Conservation (phyloP, 108 stramenopile genomes). For the Cyclotella sp. region DNA sequence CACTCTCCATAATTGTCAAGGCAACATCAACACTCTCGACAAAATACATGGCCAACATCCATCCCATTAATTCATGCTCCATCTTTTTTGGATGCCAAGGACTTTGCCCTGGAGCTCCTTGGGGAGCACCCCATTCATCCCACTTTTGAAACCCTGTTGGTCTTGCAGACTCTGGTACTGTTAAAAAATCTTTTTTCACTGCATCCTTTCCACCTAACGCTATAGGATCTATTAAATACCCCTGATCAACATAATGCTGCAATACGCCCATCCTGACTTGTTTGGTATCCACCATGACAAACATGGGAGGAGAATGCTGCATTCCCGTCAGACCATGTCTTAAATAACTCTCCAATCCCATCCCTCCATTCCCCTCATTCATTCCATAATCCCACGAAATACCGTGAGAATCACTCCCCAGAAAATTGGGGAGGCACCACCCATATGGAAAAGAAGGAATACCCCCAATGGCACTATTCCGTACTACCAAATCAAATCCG, state of each 20-base stretch:
- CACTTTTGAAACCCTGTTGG: slow-evolving; percentile 80
- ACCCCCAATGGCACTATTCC: slow-evolving; percentile 88
- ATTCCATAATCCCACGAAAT: slow-evolving; percentile 88
- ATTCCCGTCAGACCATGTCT: slow-evolving; percentile 60
- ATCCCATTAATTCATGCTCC: slow-evolving; percentile 85
- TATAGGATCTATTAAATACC: slow-evolving; percentile 66
- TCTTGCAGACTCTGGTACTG: slow-evolving; percentile 37
- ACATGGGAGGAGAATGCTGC: slow-evolving; percentile 62
- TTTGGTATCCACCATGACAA: slow-evolving; percentile 77
- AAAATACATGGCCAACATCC: slow-evolving; percentile 84
- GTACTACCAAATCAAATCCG: slow-evolving; percentile 61
- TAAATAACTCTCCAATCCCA: slow-evolving; percentile 77
- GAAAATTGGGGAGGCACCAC: slow-evolving; percentile 83
- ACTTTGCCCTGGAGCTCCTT: slow-evolving; percentile 72
- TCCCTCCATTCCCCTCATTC: slow-evolving; percentile 72
- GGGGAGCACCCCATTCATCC: slow-evolving; percentile 88
- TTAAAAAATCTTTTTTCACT: slow-evolving; percentile 39
- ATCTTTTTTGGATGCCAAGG: slow-evolving; percentile 84
- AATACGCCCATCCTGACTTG: slow-evolving; percentile 48
- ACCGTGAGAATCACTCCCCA: slow-evolving; percentile 74
- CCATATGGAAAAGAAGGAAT: slow-evolving; percentile 90
- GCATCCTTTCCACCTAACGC: slow-evolving; percentile 63
- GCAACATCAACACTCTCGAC: slow-evolving; percentile 74
- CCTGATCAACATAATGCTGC: slow-evolving; percentile 63
- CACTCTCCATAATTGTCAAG: slow-evolving; percentile 44